Evolutionary conservation across 2,329 filamentous ascomycete genomes (phyloP).

Genomic region (Ceratocystis lukuohia): DNA sequence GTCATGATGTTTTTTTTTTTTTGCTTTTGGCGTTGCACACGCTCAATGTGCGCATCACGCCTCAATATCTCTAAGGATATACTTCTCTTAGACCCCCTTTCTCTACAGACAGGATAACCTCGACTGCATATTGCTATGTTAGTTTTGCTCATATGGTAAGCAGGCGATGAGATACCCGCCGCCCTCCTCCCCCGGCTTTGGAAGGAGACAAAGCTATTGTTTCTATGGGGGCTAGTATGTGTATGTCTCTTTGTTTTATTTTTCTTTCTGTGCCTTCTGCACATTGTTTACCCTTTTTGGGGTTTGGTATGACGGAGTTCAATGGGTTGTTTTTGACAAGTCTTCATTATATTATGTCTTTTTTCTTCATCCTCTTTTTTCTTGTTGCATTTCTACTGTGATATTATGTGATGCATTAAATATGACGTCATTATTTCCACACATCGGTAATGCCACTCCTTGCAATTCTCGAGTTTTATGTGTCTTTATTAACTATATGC

Average conservation of each 20-base stretch:
- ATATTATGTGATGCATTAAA: too few relatives aligned
- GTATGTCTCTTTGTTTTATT: background rate
- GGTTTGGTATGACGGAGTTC: background rate
- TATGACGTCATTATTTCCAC: too few relatives aligned
- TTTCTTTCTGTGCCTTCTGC: background rate
- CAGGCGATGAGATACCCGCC: background rate
- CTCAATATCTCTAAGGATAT: too few relatives aligned
- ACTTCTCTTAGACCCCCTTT: too few relatives aligned
- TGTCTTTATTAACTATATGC: background rate
- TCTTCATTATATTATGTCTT: conserved; percentile 1
- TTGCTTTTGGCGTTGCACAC: background rate
- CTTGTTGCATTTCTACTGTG: background rate
- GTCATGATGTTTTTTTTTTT: conserved; percentile 6
- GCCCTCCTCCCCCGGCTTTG: too few relatives aligned
- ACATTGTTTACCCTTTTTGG: conserved; percentile 7
- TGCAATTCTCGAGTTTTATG: too few relatives aligned
- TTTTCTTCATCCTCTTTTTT: background rate
- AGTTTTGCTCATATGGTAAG: background rate
- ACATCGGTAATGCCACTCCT: too few relatives aligned
- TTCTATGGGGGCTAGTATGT: background rate
- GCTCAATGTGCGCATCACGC: too few relatives aligned
- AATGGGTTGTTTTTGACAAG: background rate
- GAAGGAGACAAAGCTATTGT: background rate
- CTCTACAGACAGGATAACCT: too few relatives aligned
- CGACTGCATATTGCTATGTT: too few relatives aligned